Percentiles rank a stretch among this genome's conserved stretches.
phyloP scores from a whole-genome alignment of 139 green algal species.

The Tetradesmus obliquus region DNA sequence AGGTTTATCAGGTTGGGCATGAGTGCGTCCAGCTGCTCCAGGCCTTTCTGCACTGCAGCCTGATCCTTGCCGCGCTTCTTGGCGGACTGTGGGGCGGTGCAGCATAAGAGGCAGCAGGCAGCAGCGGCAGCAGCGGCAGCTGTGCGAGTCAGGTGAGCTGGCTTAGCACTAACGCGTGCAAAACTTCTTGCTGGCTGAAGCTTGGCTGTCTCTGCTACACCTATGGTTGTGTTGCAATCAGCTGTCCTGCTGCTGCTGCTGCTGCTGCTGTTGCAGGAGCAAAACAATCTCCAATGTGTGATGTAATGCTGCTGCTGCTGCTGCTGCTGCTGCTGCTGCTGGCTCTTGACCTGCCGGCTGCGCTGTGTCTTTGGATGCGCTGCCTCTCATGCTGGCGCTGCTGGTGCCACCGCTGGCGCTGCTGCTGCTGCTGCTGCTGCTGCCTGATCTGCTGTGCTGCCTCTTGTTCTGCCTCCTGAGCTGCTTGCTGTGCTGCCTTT shows the following conservation, averaged over 20 bases:
- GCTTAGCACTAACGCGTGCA: too few relatives aligned
- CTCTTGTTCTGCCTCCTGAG: too few relatives aligned
- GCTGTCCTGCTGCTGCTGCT: too few relatives aligned
- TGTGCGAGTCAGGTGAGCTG: too few relatives aligned
- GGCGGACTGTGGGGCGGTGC: conserved; percentile 18
- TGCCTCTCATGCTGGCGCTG: background rate
- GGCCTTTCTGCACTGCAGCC: background rate
- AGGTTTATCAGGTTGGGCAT: conserved; percentile 45
- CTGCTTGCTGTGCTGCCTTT: too few relatives aligned
- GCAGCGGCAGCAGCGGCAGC: background rate
- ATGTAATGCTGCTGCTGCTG: background rate
- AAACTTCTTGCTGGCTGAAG: too few relatives aligned
- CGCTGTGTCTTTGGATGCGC: too few relatives aligned
- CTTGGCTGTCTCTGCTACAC: background rate
- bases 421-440: conserved; percentile 20
- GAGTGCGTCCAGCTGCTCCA: conserved; percentile 37
- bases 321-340: background rate
- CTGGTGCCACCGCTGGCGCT: background rate
- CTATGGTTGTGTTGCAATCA: background rate
- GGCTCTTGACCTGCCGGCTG: background rate
- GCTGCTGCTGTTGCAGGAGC: too few relatives aligned
- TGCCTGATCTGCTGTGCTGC: background rate
- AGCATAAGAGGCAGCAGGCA: background rate
- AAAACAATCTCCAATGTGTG: too few relatives aligned
- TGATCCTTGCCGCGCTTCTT: conserved; percentile 2